Conservation (phyloP, 139 green algal genomes). For the Tetradesmus lagerheimii region DNA sequence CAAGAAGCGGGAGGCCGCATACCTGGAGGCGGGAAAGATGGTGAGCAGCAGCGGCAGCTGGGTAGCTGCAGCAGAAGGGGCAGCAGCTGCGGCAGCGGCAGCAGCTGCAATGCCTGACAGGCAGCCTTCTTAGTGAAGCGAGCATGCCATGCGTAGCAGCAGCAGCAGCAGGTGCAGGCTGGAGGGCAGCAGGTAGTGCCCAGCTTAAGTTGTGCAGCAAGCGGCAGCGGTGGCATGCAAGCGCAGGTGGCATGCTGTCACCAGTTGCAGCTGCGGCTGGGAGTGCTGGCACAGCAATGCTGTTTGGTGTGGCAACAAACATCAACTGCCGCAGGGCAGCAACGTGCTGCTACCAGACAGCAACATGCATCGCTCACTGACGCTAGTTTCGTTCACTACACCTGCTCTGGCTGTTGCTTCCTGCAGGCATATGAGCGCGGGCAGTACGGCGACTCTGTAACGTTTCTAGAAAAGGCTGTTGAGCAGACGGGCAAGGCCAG, state of each 20-base stretch:
- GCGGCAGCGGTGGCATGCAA: too few relatives aligned
- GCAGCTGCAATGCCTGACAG: neutral
- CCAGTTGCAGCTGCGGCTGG: too few relatives aligned
- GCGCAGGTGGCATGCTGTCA: too few relatives aligned
- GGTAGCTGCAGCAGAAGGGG: neutral
- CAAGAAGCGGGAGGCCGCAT: slow-evolving; percentile 51
- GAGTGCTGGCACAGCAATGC: too few relatives aligned
- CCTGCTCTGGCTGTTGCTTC: slow-evolving; percentile 13
- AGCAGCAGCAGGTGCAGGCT: too few relatives aligned
- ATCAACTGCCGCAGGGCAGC: too few relatives aligned
- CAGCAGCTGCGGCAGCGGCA: neutral
- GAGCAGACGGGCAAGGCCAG: slow-evolving; percentile 68
- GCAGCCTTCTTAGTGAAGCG: neutral
- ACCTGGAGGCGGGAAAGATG: slow-evolving; percentile 55
- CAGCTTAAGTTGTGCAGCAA: neutral
- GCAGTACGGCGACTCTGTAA: slow-evolving; percentile 67
- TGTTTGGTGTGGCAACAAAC: too few relatives aligned
- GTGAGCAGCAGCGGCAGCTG: neutral
- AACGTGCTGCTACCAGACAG: too few relatives aligned
- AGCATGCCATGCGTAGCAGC: neutral
- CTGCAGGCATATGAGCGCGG: slow-evolving; percentile 63
- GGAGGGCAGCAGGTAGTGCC: too few relatives aligned
- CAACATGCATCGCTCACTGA: too few relatives aligned
- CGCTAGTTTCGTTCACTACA: too few relatives aligned
- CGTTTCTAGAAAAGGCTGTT: slow-evolving; percentile 72